Evolutionary conservation across 2,329 filamentous ascomycete species (phyloP).

Genomic region (Talaromyces marneffei): DNA sequence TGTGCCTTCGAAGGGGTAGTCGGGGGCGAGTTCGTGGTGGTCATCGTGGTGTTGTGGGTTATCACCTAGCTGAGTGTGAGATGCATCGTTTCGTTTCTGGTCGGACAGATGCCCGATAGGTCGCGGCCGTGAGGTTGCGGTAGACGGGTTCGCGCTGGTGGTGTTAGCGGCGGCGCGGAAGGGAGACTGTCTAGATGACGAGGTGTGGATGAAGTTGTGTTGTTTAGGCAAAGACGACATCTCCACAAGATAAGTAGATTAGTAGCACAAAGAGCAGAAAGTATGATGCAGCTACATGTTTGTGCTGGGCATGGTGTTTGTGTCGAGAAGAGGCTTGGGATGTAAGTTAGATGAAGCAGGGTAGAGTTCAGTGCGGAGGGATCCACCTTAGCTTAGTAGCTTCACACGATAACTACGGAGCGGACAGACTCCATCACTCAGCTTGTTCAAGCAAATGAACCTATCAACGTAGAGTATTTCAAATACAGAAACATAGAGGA

Average conservation of each 20-base stretch:
- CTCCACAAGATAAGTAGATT: slow-evolving; percentile 15
- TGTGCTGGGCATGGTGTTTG: slow-evolving; percentile 4
- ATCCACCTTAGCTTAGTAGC: slow-evolving; percentile 1
- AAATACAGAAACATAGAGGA: too few relatives aligned
- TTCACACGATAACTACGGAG: background rate
- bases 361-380: background rate
- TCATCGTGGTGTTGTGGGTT: slow-evolving; percentile 8
- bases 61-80: background rate
- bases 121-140: slow-evolving; percentile 14
- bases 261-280: background rate
- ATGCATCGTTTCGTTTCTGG: background rate
- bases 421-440: too few relatives aligned
- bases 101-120: slow-evolving; percentile 17
- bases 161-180: background rate
- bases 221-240: slow-evolving; percentile 35
- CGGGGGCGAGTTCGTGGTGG: background rate
- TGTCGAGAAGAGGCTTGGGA: background rate
- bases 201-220: slow-evolving; percentile 21
- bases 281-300: slow-evolving; percentile 26
- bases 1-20: background rate
- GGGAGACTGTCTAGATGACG: slow-evolving; percentile 24
- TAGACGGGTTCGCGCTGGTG: background rate
- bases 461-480: too few relatives aligned
- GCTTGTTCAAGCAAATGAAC: too few relatives aligned
- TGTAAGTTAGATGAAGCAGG: background rate